Percentiles rank a stretch among this genome's conserved stretches.
phyloP scores from a whole-genome alignment of 768 basidiomycete genomes.

The Steccherinum ochraceum region DNA sequence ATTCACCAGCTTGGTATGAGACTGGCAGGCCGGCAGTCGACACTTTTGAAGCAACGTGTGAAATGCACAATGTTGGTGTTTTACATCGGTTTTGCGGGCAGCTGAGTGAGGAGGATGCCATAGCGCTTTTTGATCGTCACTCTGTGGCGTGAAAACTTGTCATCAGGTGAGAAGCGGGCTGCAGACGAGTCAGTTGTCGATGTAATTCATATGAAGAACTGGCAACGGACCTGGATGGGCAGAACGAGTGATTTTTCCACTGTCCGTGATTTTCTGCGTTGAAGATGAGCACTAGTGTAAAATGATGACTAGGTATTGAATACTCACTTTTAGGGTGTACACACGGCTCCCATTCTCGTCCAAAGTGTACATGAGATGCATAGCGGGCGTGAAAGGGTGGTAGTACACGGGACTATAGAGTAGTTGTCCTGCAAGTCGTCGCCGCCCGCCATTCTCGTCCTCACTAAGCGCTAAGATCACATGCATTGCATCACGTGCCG shows the following conservation, averaged over 20 bases:
- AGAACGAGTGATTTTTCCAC: conserved; percentile 84
- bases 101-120: conserved; percentile 82
- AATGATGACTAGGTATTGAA: not conserved
- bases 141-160: conserved; percentile 97
- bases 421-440: no score
- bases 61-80: no score
- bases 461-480: no score
- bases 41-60: no score
- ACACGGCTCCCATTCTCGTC: conserved; percentile 72
- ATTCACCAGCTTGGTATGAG: no score
- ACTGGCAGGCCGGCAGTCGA: no score
- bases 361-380: conserved; percentile 97
- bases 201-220: no score
- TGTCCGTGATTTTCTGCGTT: conserved; percentile 76
- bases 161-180: conserved; percentile 99
- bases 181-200: no score
- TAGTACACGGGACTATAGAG: not conserved
- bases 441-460: no score
- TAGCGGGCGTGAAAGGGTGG: conserved; percentile 29
- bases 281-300: not conserved
- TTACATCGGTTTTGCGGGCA: conserved; percentile 85
- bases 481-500: no score
- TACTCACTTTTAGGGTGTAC: conserved; percentile 88
- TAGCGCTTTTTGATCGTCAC: conserved; percentile 96
- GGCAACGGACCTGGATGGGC: conserved; percentile 99